Evolutionary conservation across 2,329 filamentous ascomycete species (phyloP).

Genomic region (Botryotinia globosa): DNA sequence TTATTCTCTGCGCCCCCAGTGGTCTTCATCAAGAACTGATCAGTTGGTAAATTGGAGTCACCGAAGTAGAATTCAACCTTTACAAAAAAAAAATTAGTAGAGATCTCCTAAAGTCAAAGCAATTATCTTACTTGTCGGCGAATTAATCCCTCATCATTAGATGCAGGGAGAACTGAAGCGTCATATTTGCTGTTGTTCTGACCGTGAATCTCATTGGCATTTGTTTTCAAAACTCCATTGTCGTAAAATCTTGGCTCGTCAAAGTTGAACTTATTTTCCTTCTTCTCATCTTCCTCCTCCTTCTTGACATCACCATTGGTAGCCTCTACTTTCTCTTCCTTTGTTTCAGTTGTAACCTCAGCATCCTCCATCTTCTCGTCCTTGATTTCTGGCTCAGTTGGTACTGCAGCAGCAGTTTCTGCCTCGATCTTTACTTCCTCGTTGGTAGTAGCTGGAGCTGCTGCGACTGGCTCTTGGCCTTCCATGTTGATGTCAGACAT

Average conservation of each 20-base stretch:
- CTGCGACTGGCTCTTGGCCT: slow-evolving; percentile 19
- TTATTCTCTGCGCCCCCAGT: slow-evolving; percentile 79
- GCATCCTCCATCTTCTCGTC: slow-evolving; percentile 20
- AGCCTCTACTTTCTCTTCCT: slow-evolving; percentile 23
- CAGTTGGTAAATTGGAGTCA: slow-evolving; percentile 82
- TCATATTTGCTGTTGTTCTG: slow-evolving; percentile 53
- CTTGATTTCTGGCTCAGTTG: slow-evolving; percentile 26
- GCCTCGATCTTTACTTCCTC: slow-evolving; percentile 26
- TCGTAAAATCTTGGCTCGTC: slow-evolving; percentile 24
- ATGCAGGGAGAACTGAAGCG: slow-evolving; percentile 53
- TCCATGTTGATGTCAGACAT: slow-evolving; percentile 22
- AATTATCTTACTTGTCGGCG: slow-evolving; percentile 56
- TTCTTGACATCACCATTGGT: slow-evolving; percentile 18
- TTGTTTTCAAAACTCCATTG: slow-evolving; percentile 32
- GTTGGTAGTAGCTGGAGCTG: slow-evolving; percentile 29
- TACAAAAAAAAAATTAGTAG: slow-evolving; percentile 19
- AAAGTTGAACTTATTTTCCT: slow-evolving; percentile 16
- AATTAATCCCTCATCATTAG: slow-evolving; percentile 62
- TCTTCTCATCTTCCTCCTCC: slow-evolving; percentile 20
- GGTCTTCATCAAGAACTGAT: slow-evolving; percentile 80
- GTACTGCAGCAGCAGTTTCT: slow-evolving; percentile 23
- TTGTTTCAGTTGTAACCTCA: slow-evolving; percentile 12
- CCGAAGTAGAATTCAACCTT: slow-evolving; percentile 97
- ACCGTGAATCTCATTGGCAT: slow-evolving; percentile 33
- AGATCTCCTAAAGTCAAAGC: neutral